Evolutionary conservation across 2,329 filamentous ascomycete genomes (phyloP).

Genomic region (Botrytis tulipae): DNA sequence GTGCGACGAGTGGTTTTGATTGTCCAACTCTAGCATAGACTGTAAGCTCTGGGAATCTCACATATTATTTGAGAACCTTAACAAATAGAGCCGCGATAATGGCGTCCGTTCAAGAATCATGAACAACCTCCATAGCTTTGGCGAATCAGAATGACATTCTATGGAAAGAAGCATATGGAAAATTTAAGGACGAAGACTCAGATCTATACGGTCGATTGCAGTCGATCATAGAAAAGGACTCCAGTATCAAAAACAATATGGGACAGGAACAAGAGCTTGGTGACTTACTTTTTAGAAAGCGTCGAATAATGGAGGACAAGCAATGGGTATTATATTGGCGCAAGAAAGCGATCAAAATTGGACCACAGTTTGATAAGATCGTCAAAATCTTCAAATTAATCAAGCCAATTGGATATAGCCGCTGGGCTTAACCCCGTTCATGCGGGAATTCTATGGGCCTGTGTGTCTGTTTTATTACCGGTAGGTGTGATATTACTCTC

Average conservation of each 20-base stretch:
- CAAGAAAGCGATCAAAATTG: not conserved
- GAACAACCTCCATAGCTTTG: not conserved
- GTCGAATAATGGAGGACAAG: conserved; percentile 1
- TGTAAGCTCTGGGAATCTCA: not conserved
- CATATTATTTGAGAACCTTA: not conserved
- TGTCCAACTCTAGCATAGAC: not conserved
- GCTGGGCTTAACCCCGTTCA: not conserved
- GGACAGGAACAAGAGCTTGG: not conserved
- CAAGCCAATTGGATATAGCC: not conserved
- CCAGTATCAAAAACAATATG: not conserved
- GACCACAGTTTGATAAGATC: conserved; percentile 1
- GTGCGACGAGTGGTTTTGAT: not conserved
- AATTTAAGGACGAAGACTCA: not conserved
- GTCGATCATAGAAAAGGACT: not conserved
- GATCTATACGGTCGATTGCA: not conserved
- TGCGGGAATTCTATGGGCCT: not conserved
- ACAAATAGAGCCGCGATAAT: not conserved
- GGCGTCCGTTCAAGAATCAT: not conserved
- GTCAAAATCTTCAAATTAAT: not conserved
- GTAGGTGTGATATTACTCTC: not conserved
- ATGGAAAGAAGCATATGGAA: conserved; percentile 1
- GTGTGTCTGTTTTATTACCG: not conserved
- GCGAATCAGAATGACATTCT: not conserved
- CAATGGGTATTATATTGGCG: not conserved
- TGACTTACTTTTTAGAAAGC: not conserved